Conservation (phyloP, 75 land plant genomes). For the Pinus tabuliformis region DNA sequence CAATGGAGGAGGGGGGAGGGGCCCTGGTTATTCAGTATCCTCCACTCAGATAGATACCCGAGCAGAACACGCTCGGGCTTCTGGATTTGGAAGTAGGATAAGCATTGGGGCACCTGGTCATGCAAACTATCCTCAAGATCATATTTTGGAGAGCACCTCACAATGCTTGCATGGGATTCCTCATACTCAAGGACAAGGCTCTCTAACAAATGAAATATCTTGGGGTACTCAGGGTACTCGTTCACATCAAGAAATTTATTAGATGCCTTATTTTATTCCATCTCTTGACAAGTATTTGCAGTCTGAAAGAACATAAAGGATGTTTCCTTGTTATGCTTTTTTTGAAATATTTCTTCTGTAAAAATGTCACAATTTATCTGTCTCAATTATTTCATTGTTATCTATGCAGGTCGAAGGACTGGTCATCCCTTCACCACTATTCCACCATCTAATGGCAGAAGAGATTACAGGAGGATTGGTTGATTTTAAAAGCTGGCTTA, state of each 20-base stretch:
- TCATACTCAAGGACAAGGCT: slow-evolving; percentile 29
- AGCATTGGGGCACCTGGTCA: slow-evolving; percentile 6
- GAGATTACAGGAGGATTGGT: slow-evolving; percentile 54
- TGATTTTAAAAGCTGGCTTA: slow-evolving; percentile 13
- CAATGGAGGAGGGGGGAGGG: slow-evolving; percentile 1
- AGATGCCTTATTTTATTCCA: not conserved
- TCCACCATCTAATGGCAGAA: slow-evolving; percentile 41
- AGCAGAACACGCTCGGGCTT: not conserved
- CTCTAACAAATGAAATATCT: slow-evolving; percentile 22
- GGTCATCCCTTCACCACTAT: slow-evolving; percentile 30
- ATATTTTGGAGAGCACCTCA: slow-evolving; percentile 19
- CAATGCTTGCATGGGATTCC: slow-evolving; percentile 23
- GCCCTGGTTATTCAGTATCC: not conserved
- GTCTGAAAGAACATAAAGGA: not conserved
- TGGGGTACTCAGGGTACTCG: slow-evolving; percentile 52
- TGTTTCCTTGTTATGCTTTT: not conserved
- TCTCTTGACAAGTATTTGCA: not conserved
- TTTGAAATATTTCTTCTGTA: not conserved
- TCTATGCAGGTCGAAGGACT: slow-evolving; percentile 36
- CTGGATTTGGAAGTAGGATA: slow-evolving; percentile 1
- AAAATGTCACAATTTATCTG: not conserved
- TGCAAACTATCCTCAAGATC: slow-evolving; percentile 22
- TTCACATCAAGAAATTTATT: not conserved
- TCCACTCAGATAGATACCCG: slow-evolving; percentile 5
- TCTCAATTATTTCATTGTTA: not conserved